phyloP scores from a whole-genome alignment of 805 yeast species.

The Scheffersomyces lignosus region DNA sequence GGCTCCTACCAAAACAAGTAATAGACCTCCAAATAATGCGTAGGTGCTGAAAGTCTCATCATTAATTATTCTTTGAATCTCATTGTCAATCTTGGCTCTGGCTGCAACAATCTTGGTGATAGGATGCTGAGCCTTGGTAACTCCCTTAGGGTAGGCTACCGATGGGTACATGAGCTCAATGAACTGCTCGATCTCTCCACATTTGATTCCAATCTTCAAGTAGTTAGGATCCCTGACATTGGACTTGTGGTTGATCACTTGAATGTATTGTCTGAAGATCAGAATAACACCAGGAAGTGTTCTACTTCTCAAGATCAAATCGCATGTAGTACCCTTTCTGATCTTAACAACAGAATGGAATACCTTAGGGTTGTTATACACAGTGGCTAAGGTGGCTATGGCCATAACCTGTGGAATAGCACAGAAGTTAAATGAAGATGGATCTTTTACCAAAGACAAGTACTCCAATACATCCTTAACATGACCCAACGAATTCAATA shows the following conservation, averaged over 20 bases:
- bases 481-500: constrained; percentile 75
- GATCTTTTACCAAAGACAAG: constrained; percentile 74
- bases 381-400: constrained; percentile 85
- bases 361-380: constrained; percentile 77
- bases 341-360: constrained; percentile 77
- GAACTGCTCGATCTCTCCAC: constrained; percentile 87
- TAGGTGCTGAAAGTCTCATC: constrained; percentile 5
- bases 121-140: constrained; percentile 20
- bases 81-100: constrained; percentile 9
- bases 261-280: constrained; percentile 74
- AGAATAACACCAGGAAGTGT: constrained; percentile 72
- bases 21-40: too few relatives aligned
- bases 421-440: constrained; percentile 84
- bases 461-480: constrained; percentile 75
- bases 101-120: constrained; percentile 7
- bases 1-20: too few relatives aligned
- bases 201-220: constrained; percentile 74
- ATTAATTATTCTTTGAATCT: constrained; percentile 7
- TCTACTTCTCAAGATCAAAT: constrained; percentile 70
- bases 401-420: constrained; percentile 99
- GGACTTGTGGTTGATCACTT: constrained; percentile 75
- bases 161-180: constrained; percentile 74
- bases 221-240: constrained; percentile 84
- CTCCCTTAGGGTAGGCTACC: constrained; percentile 55
- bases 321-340: constrained; percentile 84